These are phyloP conservation scores for Taphrina betulina DNA, from an alignment of 1,139 yeast genomes.

Conservation along the genomic window DNA sequence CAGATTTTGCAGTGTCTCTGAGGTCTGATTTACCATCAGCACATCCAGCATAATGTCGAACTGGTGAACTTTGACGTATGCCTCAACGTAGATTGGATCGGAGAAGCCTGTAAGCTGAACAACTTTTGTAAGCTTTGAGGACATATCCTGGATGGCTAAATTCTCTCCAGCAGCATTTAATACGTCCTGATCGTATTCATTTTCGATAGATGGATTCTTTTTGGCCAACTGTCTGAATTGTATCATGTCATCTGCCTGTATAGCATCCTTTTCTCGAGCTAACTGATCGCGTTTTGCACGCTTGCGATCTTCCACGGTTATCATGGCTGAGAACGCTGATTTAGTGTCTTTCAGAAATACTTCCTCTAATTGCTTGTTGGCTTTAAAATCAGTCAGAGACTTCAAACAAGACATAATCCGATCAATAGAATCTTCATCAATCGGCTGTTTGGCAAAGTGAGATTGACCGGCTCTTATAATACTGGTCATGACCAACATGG, in stretches of 20 bases:
- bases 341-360: constrained; percentile 87
- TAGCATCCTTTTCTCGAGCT: constrained; percentile 64
- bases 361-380: constrained; percentile 54
- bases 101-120: constrained; percentile 95
- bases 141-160: constrained; percentile 55
- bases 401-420: constrained; percentile 82
- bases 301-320: constrained; percentile 50
- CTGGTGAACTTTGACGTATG: constrained; percentile 90
- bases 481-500: constrained; percentile 86
- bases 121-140: constrained; percentile 81
- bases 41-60: constrained; percentile 95
- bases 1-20: constrained; percentile 82
- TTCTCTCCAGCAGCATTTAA: constrained; percentile 51
- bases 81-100: constrained; percentile 97
- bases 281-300: constrained; percentile 61
- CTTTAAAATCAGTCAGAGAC: constrained; percentile 66
- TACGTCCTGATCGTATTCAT: constrained; percentile 48
- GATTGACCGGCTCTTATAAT: constrained; percentile 87
- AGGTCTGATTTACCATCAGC: constrained; percentile 89
- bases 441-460: constrained; percentile 67
- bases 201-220: constrained; percentile 48
- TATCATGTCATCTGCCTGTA: constrained; percentile 79
- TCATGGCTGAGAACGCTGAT: constrained; percentile 71
- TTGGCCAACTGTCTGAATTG: constrained; percentile 77
- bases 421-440: constrained; percentile 94